Evolutionary conservation across 352 stramenopile species (phyloP).

Genomic region (Phytopythium oedochilum): DNA sequence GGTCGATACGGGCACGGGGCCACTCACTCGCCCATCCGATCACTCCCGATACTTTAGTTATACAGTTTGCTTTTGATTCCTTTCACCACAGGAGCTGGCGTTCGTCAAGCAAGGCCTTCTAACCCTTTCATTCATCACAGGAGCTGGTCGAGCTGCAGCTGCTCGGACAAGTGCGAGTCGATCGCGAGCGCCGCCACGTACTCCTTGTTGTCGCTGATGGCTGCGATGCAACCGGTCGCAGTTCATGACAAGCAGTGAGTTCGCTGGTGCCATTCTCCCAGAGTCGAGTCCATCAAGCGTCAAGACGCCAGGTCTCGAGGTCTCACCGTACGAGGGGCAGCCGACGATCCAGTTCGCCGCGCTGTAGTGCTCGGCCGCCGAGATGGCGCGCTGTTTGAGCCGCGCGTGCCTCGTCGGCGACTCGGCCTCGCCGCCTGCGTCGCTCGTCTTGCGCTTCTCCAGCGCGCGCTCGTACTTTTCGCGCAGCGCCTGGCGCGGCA

Average conservation of each 20-base stretch:
- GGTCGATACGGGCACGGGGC: too few species aligned
- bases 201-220: conserved; percentile 80
- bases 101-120: background rate
- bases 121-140: conserved; percentile 20
- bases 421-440: background rate
- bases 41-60: conserved; percentile 1
- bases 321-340: conserved; percentile 60
- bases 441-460: conserved; percentile 14
- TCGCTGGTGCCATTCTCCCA: too few species aligned
- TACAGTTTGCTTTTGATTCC: background rate
- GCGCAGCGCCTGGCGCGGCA: conserved; percentile 27
- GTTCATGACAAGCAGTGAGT: too few species aligned
- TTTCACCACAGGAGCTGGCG: background rate
- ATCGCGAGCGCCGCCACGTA: conserved; percentile 74
- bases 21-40: too few species aligned
- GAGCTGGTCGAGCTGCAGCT: conserved; percentile 57
- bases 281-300: background rate
- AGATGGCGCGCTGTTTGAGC: conserved; percentile 33
- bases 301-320: background rate
- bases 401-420: conserved; percentile 4
- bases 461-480: conserved; percentile 46
- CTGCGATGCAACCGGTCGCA: conserved; percentile 8
- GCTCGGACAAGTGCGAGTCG: conserved; percentile 63
- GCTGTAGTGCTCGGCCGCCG: conserved; percentile 37
- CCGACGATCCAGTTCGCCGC: conserved; percentile 64